Conservation (phyloP, 257 asterid genomes). For the Solanum pimpinellifolium region DNA sequence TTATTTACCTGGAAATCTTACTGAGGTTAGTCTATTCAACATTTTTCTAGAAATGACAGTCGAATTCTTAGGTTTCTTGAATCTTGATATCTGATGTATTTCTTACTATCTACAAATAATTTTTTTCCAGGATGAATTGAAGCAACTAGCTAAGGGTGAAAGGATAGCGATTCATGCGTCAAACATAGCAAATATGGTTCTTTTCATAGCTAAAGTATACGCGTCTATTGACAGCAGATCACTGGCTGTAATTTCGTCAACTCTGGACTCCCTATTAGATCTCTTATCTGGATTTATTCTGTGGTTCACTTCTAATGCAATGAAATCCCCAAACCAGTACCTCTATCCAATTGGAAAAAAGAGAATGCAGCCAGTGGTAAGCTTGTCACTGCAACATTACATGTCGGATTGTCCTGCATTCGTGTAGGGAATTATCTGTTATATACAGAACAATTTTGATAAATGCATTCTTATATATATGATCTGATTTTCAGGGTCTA, state of each 20-base stretch:
- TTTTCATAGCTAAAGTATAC: slow-evolving; percentile 65
- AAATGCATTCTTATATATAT: not conserved
- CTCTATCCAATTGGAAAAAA: slow-evolving; percentile 85
- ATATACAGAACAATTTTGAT: not conserved
- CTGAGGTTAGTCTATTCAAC: slow-evolving; percentile 38
- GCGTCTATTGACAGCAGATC: slow-evolving; percentile 86
- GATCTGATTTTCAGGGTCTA: slow-evolving; percentile 50
- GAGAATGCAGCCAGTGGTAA: slow-evolving; percentile 96
- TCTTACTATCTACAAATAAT: not conserved
- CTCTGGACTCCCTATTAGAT: slow-evolving; percentile 82
- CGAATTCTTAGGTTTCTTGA: too few species aligned
- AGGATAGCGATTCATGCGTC: slow-evolving; percentile 60
- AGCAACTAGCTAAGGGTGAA: slow-evolving; percentile 67
- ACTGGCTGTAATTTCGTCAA: slow-evolving; percentile 86
- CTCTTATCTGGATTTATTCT: slow-evolving; percentile 79
- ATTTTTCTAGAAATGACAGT: not conserved
- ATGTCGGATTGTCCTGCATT: not conserved
- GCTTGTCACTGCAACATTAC: not conserved
- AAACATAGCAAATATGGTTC: slow-evolving; percentile 59
- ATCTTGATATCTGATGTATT: too few species aligned
- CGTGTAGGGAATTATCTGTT: not conserved
- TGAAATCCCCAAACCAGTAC: slow-evolving; percentile 69
- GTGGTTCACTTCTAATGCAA: slow-evolving; percentile 84
- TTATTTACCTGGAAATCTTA: slow-evolving; percentile 34
- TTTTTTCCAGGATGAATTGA: slow-evolving; percentile 52